Conservation (phyloP, 495 filamentous ascomycete genomes). For the Ascobolus immersus region DNA sequence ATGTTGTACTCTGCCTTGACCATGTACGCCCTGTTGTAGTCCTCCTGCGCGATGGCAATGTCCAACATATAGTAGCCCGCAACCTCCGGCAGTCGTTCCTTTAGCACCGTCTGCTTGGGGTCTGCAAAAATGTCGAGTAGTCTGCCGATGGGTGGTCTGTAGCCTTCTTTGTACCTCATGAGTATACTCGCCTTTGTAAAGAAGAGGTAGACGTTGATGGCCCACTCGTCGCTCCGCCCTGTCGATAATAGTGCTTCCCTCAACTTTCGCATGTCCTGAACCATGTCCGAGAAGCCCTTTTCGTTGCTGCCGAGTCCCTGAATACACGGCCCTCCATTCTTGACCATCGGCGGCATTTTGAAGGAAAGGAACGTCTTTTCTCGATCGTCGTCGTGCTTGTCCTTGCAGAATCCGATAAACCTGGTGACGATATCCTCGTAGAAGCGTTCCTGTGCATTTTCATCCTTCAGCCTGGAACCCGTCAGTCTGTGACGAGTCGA, state of each 20-base stretch:
- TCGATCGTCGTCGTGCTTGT: slow-evolving; percentile 1
- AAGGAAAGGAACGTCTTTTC: slow-evolving; percentile 11
- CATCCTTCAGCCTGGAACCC: no score
- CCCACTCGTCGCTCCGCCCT: slow-evolving; percentile 39
- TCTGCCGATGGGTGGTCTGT: slow-evolving; percentile 62
- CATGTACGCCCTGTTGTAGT: slow-evolving; percentile 47
- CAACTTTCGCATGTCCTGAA: slow-evolving; percentile 83
- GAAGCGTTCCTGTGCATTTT: no score
- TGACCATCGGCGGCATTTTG: slow-evolving; percentile 30
- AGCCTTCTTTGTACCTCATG: slow-evolving; percentile 55
- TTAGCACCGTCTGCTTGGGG: slow-evolving; percentile 31
- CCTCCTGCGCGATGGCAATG: slow-evolving; percentile 56
- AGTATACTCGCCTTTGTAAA: slow-evolving; percentile 61
- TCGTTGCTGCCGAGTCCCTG: no score
- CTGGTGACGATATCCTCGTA: background rate
- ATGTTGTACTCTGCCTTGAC: slow-evolving; percentile 30
- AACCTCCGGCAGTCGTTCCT: slow-evolving; percentile 54
- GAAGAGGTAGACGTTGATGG: slow-evolving; percentile 48
- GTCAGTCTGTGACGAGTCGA: no score
- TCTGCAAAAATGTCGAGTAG: slow-evolving; percentile 48
- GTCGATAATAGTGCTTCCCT: slow-evolving; percentile 66
- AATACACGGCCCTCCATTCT: no score
- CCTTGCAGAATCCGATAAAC: slow-evolving; percentile 1
- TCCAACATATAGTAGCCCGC: slow-evolving; percentile 63
- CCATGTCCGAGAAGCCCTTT: no score